Conservation (phyloP, 1,284 basidiomycete genomes). For the Moniliella sp. region DNA sequence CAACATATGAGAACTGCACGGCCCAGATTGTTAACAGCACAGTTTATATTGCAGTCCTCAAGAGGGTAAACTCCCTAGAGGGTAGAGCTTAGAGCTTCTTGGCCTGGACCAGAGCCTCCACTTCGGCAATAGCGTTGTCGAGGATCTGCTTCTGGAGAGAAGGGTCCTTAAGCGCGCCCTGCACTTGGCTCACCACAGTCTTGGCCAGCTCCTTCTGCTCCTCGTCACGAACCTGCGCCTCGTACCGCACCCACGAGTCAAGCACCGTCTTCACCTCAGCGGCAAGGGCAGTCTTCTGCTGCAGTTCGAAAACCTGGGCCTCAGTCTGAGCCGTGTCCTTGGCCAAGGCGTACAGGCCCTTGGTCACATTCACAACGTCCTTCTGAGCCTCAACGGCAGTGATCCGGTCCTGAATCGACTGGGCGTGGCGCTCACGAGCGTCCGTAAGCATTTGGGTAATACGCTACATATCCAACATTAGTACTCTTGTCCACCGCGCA, state of each 20-base stretch:
- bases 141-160: constrained; percentile 83
- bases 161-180: constrained; percentile 61
- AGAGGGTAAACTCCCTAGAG: too few species aligned
- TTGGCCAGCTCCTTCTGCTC: constrained; percentile 79
- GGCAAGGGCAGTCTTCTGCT: constrained; percentile 67
- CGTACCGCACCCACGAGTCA: constrained; percentile 92
- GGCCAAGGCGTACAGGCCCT: constrained; percentile 72
- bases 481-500: too few species aligned
- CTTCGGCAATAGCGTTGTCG: constrained; percentile 58
- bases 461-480: constrained; percentile 33
- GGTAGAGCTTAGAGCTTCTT: too few species aligned
- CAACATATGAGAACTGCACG: too few species aligned
- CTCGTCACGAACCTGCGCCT: constrained; percentile 84
- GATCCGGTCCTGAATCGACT: constrained; percentile 80
- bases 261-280: constrained; percentile 78
- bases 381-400: constrained; percentile 73
- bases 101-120: too few species aligned
- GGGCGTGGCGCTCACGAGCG: constrained; percentile 70
- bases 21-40: too few species aligned
- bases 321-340: constrained; percentile 89
- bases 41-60: too few species aligned
- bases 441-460: constrained; percentile 61
- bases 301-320: constrained; percentile 67
- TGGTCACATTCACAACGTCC: constrained; percentile 71
- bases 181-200: constrained; percentile 64